These are phyloP conservation scores for Phytophthora syringae DNA, from an alignment of 352 stramenopile genomes.

Conservation along the genomic window DNA sequence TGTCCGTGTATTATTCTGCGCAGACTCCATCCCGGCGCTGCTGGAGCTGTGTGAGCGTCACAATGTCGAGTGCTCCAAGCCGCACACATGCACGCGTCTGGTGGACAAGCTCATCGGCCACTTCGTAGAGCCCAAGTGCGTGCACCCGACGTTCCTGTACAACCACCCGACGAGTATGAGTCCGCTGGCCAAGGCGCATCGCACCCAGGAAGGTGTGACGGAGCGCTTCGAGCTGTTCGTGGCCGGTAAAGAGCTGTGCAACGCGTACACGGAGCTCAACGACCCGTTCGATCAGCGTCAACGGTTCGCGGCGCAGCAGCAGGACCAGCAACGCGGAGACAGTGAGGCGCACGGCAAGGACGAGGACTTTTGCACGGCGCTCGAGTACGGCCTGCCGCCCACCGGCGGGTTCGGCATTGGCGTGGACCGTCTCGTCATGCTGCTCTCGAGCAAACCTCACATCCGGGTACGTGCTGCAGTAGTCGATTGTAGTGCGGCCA, in stretches of 20 bases:
- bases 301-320: constrained; percentile 95
- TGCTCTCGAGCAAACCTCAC: constrained; percentile 98
- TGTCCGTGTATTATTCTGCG: background rate
- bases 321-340: constrained; percentile 80
- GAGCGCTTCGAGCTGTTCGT: constrained; percentile 99
- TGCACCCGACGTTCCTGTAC: constrained; percentile 98
- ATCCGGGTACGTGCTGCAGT: constrained; percentile 82
- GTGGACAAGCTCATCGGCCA: constrained; percentile 98
- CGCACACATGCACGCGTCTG: constrained; percentile 95
- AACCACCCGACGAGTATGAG: constrained; percentile 99
- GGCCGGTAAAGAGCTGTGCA: constrained; percentile 95
- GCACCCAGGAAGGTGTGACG: constrained; percentile 93
- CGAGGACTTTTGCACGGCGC: constrained; percentile 97
- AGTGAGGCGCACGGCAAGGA: constrained; percentile 93
- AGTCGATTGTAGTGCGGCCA: background rate
- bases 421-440: constrained; percentile 98
- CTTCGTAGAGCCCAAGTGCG: constrained; percentile 94
- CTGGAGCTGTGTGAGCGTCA: constrained; percentile 88
- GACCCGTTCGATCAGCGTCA: constrained; percentile 97
- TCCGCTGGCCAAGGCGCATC: constrained; percentile 95
- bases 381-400: constrained; percentile 98
- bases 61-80: constrained; percentile 90
- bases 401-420: constrained; percentile 98
- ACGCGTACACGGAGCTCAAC: constrained; percentile 99
- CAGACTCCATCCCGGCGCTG: constrained; percentile 78